phyloP scores from a whole-genome alignment of 2,329 filamentous ascomycete species.

The Magnaporthiopsis incrustans region DNA sequence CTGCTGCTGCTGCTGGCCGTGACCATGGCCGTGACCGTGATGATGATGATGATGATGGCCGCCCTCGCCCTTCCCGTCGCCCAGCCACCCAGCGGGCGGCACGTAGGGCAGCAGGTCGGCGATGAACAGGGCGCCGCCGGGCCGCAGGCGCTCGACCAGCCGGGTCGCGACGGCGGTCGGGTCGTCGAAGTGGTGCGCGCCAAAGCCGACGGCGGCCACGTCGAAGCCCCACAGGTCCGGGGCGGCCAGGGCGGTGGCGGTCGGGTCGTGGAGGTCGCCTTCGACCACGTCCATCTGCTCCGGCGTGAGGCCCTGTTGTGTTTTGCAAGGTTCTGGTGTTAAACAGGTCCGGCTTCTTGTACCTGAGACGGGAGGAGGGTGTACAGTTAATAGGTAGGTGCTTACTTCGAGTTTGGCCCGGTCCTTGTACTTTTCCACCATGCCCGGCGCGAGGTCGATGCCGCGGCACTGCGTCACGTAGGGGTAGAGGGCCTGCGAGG shows the following conservation, averaged over 20 bases:
- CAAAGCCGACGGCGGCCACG: slow-evolving; percentile 45
- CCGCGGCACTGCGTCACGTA: slow-evolving; percentile 57
- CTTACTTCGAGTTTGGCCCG: slow-evolving; percentile 45
- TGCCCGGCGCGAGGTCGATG: slow-evolving; percentile 63
- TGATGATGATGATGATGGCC: not conserved
- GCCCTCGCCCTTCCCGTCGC: not conserved
- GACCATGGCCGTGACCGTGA: no score
- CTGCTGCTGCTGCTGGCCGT: no score
- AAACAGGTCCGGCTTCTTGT: no score
- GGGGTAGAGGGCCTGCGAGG: slow-evolving; percentile 49
- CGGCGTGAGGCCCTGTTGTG: slow-evolving; percentile 34
- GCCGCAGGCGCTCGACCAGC: slow-evolving; percentile 53
- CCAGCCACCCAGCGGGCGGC: slow-evolving; percentile 9
- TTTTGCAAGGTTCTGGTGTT: slow-evolving; percentile 5
- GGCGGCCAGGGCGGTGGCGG: slow-evolving; percentile 44
- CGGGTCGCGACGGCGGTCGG: slow-evolving; percentile 49
- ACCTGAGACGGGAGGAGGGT: no score
- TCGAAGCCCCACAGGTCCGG: slow-evolving; percentile 64
- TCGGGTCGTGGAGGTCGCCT: slow-evolving; percentile 46
- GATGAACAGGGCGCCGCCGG: slow-evolving; percentile 59
- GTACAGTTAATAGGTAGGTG: no score
- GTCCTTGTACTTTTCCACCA: slow-evolving; percentile 61
- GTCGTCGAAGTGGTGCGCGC: slow-evolving; percentile 51
- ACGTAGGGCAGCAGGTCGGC: slow-evolving; percentile 57
- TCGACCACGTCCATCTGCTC: slow-evolving; percentile 48